Conservation (phyloP, 1,139 yeast genomes). For the Yamadazyma blattariae region DNA sequence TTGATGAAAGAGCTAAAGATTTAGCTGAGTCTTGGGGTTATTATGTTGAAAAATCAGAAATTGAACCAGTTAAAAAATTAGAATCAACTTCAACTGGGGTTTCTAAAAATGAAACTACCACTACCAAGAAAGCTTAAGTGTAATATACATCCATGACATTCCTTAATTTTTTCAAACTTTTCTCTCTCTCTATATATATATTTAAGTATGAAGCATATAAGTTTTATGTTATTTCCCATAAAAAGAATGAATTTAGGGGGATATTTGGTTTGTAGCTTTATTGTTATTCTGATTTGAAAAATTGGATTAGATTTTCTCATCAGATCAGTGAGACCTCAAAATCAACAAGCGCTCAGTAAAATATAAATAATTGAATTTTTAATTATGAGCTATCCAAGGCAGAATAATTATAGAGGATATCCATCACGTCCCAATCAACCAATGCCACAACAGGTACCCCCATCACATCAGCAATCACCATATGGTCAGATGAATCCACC, state of each 20-base stretch:
- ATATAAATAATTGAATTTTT: not conserved
- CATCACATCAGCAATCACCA: not conserved
- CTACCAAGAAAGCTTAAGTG: not conserved
- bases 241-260: no score
- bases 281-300: no score
- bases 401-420: no score
- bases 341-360: not conserved
- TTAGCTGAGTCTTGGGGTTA: constrained; percentile 52
- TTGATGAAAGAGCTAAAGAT: constrained; percentile 51
- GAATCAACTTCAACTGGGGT: constrained; percentile 2
- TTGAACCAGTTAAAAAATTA: constrained; percentile 1
- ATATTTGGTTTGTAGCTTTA: no score
- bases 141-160: not conserved
- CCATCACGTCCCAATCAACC: not conserved
- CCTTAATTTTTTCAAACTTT: no score
- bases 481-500: not conserved
- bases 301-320: no score
- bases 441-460: not conserved
- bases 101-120: not conserved
- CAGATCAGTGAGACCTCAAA: not conserved
- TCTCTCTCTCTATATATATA: no score
- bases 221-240: no score
- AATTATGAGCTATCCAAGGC: not conserved
- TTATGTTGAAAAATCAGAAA: constrained; percentile 22
- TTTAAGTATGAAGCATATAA: no score